A percentile compares a stretch with the other conserved stretches of the same genome.
phyloP scores from a whole-genome alignment of 148 eudicot species.

The Talinum fruticosum region DNA sequence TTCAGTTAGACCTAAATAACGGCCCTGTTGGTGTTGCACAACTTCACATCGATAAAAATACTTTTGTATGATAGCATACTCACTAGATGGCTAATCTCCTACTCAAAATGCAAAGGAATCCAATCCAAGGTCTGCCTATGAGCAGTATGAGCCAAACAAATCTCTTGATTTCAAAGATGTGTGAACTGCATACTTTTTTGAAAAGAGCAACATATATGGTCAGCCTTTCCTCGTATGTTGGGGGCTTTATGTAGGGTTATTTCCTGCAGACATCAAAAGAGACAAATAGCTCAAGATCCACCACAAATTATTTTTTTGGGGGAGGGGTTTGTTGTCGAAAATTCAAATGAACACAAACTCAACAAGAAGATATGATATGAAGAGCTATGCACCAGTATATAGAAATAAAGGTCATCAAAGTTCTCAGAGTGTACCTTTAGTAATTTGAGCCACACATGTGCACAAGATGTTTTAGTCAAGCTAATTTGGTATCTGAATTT shows the following conservation, averaged over 20 bases:
- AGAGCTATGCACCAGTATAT: neutral
- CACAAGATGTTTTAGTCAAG: conserved; percentile 39
- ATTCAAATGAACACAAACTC: neutral
- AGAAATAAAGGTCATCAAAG: neutral
- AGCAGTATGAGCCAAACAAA: conserved; percentile 15
- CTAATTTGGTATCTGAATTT: conserved; percentile 41
- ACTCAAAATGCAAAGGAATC: conserved; percentile 7
- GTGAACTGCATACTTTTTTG: neutral
- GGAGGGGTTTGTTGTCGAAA: neutral
- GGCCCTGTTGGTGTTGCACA: conserved; percentile 7
- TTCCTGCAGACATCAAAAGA: conserved; percentile 11
- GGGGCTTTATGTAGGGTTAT: conserved; percentile 13
- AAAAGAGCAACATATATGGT: neutral
- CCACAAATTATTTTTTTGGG: neutral
- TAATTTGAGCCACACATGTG: conserved; percentile 21
- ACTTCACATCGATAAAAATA: conserved; percentile 6
- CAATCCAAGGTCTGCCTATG: conserved; percentile 14
- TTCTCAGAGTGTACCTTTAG: conserved; percentile 27
- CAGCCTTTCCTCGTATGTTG: neutral
- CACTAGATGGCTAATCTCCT: conserved; percentile 15
- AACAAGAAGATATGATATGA: neutral
- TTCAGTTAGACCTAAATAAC: neutral
- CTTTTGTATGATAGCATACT: conserved; percentile 11
- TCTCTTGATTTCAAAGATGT: neutral
- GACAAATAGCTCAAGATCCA: neutral